Percentiles rank a stretch among this genome's conserved stretches.
phyloP scores from a whole-genome alignment of 1,284 basidiomycete genomes.

The Pseudomicrostroma phylloplanum region DNA sequence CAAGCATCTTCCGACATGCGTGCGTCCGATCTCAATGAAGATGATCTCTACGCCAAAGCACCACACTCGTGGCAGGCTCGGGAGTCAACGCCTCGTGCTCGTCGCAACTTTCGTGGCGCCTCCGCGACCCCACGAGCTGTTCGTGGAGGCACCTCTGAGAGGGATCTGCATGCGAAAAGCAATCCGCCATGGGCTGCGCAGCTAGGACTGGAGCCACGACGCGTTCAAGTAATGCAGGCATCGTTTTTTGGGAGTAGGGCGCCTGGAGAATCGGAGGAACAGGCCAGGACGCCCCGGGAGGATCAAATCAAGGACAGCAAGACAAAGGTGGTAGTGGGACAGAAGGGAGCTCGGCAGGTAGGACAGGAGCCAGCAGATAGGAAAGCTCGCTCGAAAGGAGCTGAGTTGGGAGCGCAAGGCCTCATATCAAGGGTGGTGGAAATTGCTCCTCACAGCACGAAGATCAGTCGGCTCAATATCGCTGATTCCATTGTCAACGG shows the following conservation, averaged over 20 bases:
- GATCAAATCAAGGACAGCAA: neutral
- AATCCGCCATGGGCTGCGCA: slow-evolving; percentile 21
- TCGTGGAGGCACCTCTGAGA: neutral
- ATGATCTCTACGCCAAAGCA: neutral
- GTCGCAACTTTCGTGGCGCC: neutral
- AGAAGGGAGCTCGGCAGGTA: slow-evolving; percentile 3
- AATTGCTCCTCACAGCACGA: slow-evolving; percentile 8
- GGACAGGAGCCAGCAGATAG: neutral
- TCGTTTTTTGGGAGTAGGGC: slow-evolving; percentile 46
- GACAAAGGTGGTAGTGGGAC: slow-evolving; percentile 1
- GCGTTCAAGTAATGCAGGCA: slow-evolving; percentile 50
- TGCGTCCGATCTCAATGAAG: neutral
- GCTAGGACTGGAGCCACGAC: slow-evolving; percentile 28
- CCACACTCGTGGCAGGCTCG: neutral
- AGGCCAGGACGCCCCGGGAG: slow-evolving; percentile 9
- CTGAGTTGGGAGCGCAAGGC: no score
- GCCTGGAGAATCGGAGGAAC: slow-evolving; percentile 8
- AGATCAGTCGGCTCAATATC: slow-evolving; percentile 31
- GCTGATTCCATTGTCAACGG: slow-evolving; percentile 59
- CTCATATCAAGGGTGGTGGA: neutral
- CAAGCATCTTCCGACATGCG: slow-evolving; percentile 3
- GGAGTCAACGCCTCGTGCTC: slow-evolving; percentile 4
- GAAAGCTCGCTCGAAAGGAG: no score
- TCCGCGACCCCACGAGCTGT: slow-evolving; percentile 1
- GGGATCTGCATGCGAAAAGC: neutral